Conservation (phyloP, 495 filamentous ascomycete species). For the Paragyromitra xinjiangensis region DNA sequence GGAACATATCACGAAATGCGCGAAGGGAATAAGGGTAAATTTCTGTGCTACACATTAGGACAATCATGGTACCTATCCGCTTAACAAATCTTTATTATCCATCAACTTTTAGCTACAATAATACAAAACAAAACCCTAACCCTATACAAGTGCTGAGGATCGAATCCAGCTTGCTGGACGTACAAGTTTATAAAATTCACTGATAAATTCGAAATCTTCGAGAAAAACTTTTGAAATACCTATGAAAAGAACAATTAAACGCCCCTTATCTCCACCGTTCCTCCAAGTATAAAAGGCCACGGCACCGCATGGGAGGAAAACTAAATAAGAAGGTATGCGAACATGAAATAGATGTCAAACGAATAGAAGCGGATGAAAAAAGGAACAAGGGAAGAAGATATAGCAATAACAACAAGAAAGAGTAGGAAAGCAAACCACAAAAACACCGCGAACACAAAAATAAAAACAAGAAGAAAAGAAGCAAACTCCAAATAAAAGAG, state of each 20-base stretch:
- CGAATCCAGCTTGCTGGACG: background rate
- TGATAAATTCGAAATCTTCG: background rate
- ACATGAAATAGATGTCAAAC: conserved; percentile 35
- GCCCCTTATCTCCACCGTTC: conserved; percentile 34
- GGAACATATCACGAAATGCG: conserved; percentile 5
- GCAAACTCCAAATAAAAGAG: conserved; percentile 35
- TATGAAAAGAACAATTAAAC: conserved; percentile 46
- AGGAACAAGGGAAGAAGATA: conserved; percentile 1
- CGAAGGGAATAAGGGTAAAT: conserved; percentile 23
- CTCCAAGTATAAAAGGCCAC: conserved; percentile 45
- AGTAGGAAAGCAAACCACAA: conserved; percentile 18
- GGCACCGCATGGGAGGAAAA: conserved; percentile 42
- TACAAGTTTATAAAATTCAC: background rate
- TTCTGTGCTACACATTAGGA: conserved; percentile 11
- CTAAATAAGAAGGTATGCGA: conserved; percentile 47
- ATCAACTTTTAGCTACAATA: background rate
- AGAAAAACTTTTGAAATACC: conserved; percentile 18
- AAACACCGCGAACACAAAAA: conserved; percentile 39
- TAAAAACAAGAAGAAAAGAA: conserved; percentile 37
- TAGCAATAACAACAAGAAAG: conserved; percentile 6
- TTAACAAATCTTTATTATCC: background rate
- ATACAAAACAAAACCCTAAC: conserved; percentile 8
- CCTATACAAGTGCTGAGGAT: background rate
- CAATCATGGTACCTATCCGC: background rate
- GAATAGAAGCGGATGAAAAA: conserved; percentile 9